These are phyloP conservation scores for Prosopis cineraria DNA, from an alignment of 306 rosid genomes.

Conservation along the genomic window DNA sequence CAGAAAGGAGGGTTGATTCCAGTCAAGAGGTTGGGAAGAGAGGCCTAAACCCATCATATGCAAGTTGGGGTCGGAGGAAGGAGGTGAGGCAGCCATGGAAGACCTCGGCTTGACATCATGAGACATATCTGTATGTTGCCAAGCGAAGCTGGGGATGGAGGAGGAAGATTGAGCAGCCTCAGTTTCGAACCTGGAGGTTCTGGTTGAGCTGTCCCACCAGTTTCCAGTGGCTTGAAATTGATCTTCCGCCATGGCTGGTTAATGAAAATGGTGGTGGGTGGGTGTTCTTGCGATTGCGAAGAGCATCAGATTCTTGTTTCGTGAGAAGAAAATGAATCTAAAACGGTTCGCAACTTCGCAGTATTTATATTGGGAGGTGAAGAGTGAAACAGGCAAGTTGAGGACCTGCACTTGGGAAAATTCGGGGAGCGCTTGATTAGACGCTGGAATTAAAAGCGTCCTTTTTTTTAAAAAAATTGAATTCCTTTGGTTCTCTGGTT, in stretches of 20 bases:
- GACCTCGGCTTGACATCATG: constrained; percentile 64
- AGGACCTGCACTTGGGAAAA: constrained; percentile 35
- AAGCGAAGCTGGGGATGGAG: constrained; percentile 61
- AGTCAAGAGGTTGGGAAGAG: constrained; percentile 72
- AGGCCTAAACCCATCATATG: constrained; percentile 93
- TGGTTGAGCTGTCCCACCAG: constrained; percentile 87
- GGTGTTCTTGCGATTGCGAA: background rate
- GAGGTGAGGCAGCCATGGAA: constrained; percentile 54
- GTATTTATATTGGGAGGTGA: constrained; percentile 64
- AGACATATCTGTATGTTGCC: constrained; percentile 67
- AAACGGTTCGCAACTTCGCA: constrained; percentile 71
- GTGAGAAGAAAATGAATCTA: constrained; percentile 53
- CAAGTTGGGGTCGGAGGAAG: constrained; percentile 59
- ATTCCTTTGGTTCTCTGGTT: constrained; percentile 28
- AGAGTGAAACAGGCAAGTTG: constrained; percentile 26
- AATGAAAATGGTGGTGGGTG: constrained; percentile 3
- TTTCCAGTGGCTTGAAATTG: constrained; percentile 71
- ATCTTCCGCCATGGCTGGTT: constrained; percentile 77
- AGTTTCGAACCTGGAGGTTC: constrained; percentile 62
- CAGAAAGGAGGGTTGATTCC: constrained; percentile 84
- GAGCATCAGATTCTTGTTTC: constrained; percentile 33
- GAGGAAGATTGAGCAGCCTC: constrained; percentile 77
- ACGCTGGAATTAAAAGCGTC: constrained; percentile 43
- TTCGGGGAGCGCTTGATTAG: constrained; percentile 62
- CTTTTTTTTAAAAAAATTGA: constrained; percentile 34